Percentiles rank a stretch among this genome's conserved stretches.
phyloP scores from a whole-genome alignment of 2,329 filamentous ascomycete genomes.

The Magnaporthiopsis incrustans region DNA sequence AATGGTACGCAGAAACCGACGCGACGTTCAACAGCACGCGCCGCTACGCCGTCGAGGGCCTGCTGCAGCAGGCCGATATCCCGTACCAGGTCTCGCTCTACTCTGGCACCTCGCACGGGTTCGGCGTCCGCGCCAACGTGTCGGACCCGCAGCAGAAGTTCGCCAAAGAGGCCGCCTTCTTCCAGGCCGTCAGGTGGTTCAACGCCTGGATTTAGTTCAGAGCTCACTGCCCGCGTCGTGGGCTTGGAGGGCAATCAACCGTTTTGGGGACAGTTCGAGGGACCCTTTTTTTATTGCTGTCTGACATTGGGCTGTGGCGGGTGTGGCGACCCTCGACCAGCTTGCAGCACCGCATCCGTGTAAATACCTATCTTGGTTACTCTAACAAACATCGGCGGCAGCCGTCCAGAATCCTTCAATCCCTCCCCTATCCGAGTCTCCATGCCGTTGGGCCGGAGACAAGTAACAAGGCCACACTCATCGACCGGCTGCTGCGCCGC shows the following conservation, averaged over 20 bases:
- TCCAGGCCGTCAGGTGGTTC: constrained; percentile 71
- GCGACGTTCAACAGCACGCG: constrained; percentile 47
- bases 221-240: background rate
- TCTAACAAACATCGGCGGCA: too few relatives aligned
- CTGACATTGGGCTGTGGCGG: too few relatives aligned
- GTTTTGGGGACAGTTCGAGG: too few relatives aligned
- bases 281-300: too few relatives aligned
- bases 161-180: constrained; percentile 71
- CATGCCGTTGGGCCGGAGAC: too few relatives aligned
- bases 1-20: constrained; percentile 49
- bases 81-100: constrained; percentile 66
- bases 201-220: constrained; percentile 35
- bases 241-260: background rate
- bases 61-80: constrained; percentile 42
- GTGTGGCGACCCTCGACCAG: too few relatives aligned
- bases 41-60: constrained; percentile 49
- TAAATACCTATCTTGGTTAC: too few relatives aligned
- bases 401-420: too few relatives aligned
- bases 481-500: too few relatives aligned
- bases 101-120: constrained; percentile 63
- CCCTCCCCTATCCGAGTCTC: too few relatives aligned
- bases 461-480: too few relatives aligned
- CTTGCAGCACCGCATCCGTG: too few relatives aligned
- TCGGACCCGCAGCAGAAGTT: constrained; percentile 46
- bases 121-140: constrained; percentile 59